Percentiles rank a stretch among this genome's conserved stretches.
Evolutionary conservation across 2,329 filamentous ascomycete genomes (phyloP).

Genomic region (Clarireedia hainanense): DNA sequence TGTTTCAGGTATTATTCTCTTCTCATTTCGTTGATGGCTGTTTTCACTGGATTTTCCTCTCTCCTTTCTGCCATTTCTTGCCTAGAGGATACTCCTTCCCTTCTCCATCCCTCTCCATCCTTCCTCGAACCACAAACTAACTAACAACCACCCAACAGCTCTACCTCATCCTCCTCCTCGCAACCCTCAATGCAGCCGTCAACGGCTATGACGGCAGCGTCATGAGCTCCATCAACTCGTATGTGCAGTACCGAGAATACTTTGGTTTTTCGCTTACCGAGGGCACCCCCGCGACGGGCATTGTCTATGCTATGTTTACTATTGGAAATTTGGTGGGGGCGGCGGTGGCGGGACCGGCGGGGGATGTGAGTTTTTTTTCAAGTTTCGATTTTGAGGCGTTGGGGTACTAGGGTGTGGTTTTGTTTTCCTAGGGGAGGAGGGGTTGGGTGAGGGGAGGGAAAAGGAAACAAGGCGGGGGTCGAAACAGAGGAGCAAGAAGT

Average conservation of each 20-base stretch:
- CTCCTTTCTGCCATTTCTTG: too few species aligned
- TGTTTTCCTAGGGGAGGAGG: background rate
- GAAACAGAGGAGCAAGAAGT: too few species aligned
- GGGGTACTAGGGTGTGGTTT: too few species aligned
- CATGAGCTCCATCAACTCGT: conserved; percentile 41
- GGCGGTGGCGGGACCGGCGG: background rate
- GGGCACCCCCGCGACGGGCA: conserved; percentile 14
- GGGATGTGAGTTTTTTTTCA: conserved; percentile 1
- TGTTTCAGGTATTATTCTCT: background rate
- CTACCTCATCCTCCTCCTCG: conserved; percentile 13
- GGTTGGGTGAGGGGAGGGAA: background rate
- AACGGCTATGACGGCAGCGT: conserved; percentile 42
- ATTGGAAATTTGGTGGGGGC: conserved; percentile 9
- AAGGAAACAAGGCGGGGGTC: background rate
- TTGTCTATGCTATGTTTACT: conserved; percentile 14
- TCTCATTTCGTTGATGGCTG: too few species aligned
- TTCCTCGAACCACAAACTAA: background rate
- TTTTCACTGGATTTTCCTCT: background rate
- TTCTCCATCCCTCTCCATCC: background rate
- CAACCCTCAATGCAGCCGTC: conserved; percentile 18
- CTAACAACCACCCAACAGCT: background rate
- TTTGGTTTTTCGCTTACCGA: conserved; percentile 13
- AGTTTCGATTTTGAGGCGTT: background rate
- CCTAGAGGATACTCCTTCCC: too few species aligned
- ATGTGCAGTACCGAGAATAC: conserved; percentile 32